Base-by-base conservation (phyloP, 441 rosid genomes). In the Sinapis alba region DNA sequence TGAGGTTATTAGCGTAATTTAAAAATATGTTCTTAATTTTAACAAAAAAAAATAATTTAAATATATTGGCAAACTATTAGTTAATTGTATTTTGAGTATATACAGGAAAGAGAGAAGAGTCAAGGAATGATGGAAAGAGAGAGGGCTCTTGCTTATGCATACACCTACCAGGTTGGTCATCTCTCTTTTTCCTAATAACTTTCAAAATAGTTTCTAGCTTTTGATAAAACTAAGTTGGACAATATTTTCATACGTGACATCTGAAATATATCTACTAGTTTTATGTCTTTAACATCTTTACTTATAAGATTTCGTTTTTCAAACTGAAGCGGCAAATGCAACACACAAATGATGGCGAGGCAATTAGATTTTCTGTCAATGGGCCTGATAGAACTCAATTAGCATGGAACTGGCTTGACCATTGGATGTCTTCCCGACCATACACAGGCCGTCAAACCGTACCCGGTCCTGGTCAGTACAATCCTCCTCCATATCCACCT, bases 391-490 rank as follows among this genome's bases (percentile, higher is more conserved):
- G 83, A 72, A 79, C 78, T 11, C 89, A 87, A 23, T 87, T 90
- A 94, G 96, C 90, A 4, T 89, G 91, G 98, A 93, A 95, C 50
- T 90, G 98, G 97, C 88, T 92, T 5, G 97, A 95, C 74, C 87
- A 82, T 12, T 95, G 99, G 99, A 92, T 95, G 97, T 86, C 96
- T 12, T 68, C 97, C 1, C 98, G 89, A 38, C 94, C 94, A 9
- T 69, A 83, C 73, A 72, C 84, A 3, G 34, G 70, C 12, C 84
- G 70, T 64, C 84, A 85, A 7, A 43, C 73, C 2, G 84, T 80
- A 38, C 56, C 66, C 3, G 45, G 72, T 32, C 62, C 54, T 1
- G 47, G 76, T 57, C 43, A 4, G 5, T 57, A 77, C 21, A 86
- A 87, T 10, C 82, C 73, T 53, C 82, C 94, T 64, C 80, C 80